Conservation (phyloP, 495 filamentous ascomycete species). For the Neurospora sublineolata region DNA sequence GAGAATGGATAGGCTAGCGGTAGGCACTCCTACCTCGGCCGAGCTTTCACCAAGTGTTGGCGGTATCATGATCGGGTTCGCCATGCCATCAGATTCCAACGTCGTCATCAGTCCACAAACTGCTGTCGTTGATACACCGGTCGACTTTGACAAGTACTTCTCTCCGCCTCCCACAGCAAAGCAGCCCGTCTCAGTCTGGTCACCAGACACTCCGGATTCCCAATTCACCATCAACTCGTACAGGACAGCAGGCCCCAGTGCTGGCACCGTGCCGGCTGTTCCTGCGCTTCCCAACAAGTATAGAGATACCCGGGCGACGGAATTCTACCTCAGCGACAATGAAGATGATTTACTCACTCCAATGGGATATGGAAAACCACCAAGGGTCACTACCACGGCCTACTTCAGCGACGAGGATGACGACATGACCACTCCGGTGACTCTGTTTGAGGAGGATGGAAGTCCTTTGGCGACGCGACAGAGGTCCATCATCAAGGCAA, state of each 20-base stretch:
- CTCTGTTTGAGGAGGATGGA: slow-evolving; percentile 40
- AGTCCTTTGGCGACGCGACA: slow-evolving; percentile 17
- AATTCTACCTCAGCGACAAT: background rate
- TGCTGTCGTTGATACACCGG: slow-evolving; percentile 30
- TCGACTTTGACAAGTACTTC: slow-evolving; percentile 23
- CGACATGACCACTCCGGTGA: slow-evolving; percentile 29
- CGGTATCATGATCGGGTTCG: slow-evolving; percentile 70
- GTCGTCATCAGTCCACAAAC: slow-evolving; percentile 41
- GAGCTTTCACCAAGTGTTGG: slow-evolving; percentile 66
- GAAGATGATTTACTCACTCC: background rate
- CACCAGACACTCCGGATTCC: slow-evolving; percentile 32
- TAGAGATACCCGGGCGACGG: background rate
- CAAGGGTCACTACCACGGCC: slow-evolving; percentile 4
- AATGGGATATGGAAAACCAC: slow-evolving; percentile 2
- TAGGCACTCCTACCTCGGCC: slow-evolving; percentile 11
- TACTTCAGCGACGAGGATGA: slow-evolving; percentile 21
- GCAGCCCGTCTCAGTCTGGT: slow-evolving; percentile 53
- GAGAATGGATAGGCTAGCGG: slow-evolving; percentile 14
- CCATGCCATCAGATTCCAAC: slow-evolving; percentile 50
- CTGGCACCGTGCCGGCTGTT: slow-evolving; percentile 1
- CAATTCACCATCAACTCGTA: background rate
- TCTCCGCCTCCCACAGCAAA: slow-evolving; percentile 29
- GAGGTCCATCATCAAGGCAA: slow-evolving; percentile 24
- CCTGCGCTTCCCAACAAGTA: slow-evolving; percentile 4
- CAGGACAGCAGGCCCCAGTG: background rate